Percentiles rank a stretch among this genome's conserved stretches.
Evolutionary conservation across 1,284 basidiomycete genomes (phyloP).

Genomic region (Sporisorium exsertum): DNA sequence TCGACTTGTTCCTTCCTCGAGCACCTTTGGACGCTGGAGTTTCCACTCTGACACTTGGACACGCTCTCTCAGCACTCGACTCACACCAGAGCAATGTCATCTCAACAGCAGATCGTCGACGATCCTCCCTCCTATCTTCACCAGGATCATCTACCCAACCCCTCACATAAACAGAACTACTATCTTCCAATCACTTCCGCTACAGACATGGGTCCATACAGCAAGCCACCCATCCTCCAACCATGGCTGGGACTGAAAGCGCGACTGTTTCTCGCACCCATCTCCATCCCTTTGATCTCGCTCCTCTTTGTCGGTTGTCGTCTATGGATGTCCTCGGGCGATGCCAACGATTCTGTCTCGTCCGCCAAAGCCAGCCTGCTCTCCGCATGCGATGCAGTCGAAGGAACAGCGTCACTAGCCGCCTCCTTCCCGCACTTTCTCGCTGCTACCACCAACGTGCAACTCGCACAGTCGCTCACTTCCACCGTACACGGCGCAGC

Average conservation of each 20-base stretch:
- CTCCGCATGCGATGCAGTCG: conserved; percentile 83
- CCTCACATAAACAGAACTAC: conserved; percentile 1
- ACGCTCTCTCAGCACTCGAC: neutral
- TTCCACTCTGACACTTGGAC: neutral
- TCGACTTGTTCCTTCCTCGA: neutral
- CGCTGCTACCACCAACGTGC: conserved; percentile 83
- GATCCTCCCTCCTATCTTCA: conserved; percentile 26
- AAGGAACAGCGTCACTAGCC: conserved; percentile 82
- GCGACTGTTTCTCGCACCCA: conserved; percentile 84
- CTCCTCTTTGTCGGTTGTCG: conserved; percentile 87
- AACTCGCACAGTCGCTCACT: conserved; percentile 81
- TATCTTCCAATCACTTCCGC: neutral
- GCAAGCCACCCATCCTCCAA: conserved; percentile 7
- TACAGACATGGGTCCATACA: neutral
- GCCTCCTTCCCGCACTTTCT: conserved; percentile 88
- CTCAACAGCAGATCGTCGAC: neutral
- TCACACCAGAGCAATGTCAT: conserved; percentile 14
- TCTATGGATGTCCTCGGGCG: conserved; percentile 78
- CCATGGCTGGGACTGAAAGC: conserved; percentile 86
- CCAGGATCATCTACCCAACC: neutral
- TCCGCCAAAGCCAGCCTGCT: conserved; percentile 80
- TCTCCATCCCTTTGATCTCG: conserved; percentile 77
- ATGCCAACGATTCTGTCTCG: conserved; percentile 77
- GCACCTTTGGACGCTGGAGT: neutral
- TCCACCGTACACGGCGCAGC: conserved; percentile 81